These are phyloP conservation scores for Apophysomyces variabilis DNA, from an alignment of 371 early-diverging fungal genomes.

Conservation along the genomic window DNA sequence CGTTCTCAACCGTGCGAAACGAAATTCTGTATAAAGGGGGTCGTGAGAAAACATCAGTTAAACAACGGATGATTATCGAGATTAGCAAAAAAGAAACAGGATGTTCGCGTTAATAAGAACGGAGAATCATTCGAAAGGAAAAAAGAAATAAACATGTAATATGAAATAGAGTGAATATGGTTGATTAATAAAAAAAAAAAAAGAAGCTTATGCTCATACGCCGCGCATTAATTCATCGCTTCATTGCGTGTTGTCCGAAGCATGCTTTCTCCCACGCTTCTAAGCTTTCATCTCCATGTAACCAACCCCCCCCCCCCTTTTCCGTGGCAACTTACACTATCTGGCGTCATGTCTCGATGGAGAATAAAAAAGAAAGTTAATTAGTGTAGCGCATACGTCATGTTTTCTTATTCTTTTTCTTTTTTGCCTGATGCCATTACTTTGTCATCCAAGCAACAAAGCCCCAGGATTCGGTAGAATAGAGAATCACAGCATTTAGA, in stretches of 20 bases:
- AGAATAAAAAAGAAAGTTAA: background rate
- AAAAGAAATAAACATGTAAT: too few relatives aligned
- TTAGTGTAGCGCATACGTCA: background rate
- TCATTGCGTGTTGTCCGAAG: background rate
- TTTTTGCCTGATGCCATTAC: too few relatives aligned
- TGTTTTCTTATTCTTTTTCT: background rate
- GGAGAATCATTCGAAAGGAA: too few relatives aligned
- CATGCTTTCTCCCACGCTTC: background rate
- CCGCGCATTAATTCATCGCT: background rate
- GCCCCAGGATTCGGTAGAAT: too few relatives aligned
- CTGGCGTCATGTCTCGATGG: background rate
- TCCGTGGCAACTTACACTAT: background rate
- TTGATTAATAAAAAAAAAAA: background rate
- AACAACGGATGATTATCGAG: background rate
- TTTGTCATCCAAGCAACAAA: too few relatives aligned
- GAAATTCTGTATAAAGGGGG: background rate
- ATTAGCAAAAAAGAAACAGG: background rate
- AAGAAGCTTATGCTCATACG: background rate
- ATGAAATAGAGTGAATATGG: background rate
- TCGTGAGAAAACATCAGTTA: background rate
- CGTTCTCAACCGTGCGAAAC: slow-evolving; percentile 5
- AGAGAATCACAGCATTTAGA: too few relatives aligned
- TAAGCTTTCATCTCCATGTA: background rate
- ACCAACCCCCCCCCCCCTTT: background rate
- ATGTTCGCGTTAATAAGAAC: too few relatives aligned